Evolutionary conservation across 2,329 filamentous ascomycete species (phyloP), one percentile per base, ranked within the genome.

Genomic region (Hypoxylon sp.): DNA sequence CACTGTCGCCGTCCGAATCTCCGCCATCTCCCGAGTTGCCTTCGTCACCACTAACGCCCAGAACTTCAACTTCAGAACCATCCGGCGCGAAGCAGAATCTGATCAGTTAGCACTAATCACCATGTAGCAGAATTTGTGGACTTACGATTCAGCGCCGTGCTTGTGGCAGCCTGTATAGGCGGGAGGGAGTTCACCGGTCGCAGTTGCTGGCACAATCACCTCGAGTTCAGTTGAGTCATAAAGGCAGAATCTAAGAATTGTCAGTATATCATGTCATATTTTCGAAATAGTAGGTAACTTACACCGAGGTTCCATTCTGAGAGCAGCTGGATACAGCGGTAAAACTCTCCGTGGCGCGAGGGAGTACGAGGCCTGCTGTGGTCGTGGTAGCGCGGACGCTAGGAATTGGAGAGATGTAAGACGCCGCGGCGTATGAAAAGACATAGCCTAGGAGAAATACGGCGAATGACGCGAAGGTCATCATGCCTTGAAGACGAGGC

Each of bases 1-100:
- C 73, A 5, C 59, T 63, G 54, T 71, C 29, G 52, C 73, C 9
- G 4, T 39, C 29, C 8, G 10, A 19, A 55, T 74, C 60, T 63
- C 75, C 29, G 29, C 29, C 29, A 2, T 31, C 63, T 46, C 54
- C 50, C 14, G 48, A 54, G 13, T 69, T 66, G 3, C 71, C 73
- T 11, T 75, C 75, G 5, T 74, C 74, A 0, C 75, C 74, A 2
- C 74, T 74, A 13, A 84, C 81, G 24, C 81, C 78, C 1, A 85
- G 71, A 13, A 91, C 80, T 58, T 87, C 73, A n/a, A 92, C 87
- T 55, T 93, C 90, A 24, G 86, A 82, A 17, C 89, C 90, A 42
- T 84, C 80, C 1, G 85, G 81, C 24, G 82, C 86, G n/a, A 91
- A 75, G 71, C 90, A 93, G 78, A 83, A 92, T 64, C 90, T 91